phyloP scores from a whole-genome alignment of 805 yeast species.

The Lipomyces sp. region DNA sequence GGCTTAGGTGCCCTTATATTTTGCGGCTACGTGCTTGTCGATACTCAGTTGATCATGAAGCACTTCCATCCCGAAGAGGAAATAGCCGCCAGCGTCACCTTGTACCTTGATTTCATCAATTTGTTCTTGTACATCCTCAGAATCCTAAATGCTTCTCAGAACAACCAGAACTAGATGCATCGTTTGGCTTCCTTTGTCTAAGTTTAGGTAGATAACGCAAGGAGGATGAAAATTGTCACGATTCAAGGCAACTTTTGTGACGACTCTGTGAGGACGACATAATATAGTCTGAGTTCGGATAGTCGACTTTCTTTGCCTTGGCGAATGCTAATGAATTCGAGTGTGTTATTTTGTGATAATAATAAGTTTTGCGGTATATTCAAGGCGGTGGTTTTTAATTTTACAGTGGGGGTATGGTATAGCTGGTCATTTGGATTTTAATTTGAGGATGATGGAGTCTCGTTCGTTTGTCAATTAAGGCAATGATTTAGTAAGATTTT shows the following conservation, averaged over 20 bases:
- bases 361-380: background rate
- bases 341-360: background rate
- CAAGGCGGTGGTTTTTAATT: background rate
- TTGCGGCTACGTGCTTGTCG: conserved; percentile 72
- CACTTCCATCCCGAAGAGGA: conserved; percentile 82
- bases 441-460: background rate
- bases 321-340: background rate
- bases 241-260: background rate
- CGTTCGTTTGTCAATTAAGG: background rate
- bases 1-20: conserved; percentile 76
- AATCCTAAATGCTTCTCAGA: conserved; percentile 50
- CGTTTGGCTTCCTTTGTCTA: background rate
- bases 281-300: background rate
- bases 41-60: conserved; percentile 79
- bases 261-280: background rate
- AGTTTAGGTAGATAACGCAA: background rate
- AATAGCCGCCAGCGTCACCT: conserved; percentile 73
- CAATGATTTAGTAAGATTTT: background rate
- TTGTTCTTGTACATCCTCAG: conserved; percentile 77
- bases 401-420: background rate
- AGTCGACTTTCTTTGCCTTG: background rate
- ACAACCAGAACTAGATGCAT: conserved; percentile 33
- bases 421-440: background rate
- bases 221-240: background rate
- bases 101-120: conserved; percentile 83